Percentiles rank a stretch among this genome's conserved stretches.
Evolutionary conservation across 352 stramenopile species (phyloP).

Genomic region (Phytopythium chamaehyphon): DNA sequence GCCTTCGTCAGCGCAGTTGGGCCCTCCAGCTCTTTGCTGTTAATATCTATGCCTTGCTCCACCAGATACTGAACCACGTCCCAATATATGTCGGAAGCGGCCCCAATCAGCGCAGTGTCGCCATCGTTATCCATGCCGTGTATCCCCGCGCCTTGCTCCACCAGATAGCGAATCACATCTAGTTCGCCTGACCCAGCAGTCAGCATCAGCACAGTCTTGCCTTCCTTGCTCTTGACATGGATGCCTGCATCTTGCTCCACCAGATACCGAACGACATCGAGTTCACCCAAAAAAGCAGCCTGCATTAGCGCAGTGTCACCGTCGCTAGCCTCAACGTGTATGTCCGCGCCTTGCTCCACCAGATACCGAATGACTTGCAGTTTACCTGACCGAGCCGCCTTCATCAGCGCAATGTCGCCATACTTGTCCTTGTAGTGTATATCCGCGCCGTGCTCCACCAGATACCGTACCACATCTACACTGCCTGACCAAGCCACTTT

Average conservation of each 20-base stretch:
- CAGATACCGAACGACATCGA: not conserved
- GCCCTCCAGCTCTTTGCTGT: not conserved
- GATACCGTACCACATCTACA: slow-evolving; percentile 3
- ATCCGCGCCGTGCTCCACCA: not conserved
- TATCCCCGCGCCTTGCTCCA: not conserved
- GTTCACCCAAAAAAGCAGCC: not conserved
- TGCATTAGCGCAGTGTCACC: slow-evolving; percentile 1
- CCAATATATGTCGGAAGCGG: too few species aligned
- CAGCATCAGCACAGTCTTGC: not conserved
- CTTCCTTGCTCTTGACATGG: not conserved
- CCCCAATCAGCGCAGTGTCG: too few species aligned
- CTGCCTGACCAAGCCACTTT: not conserved
- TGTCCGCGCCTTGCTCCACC: not conserved
- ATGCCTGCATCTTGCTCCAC: not conserved
- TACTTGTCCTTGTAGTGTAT: not conserved
- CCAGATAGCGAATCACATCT: not conserved
- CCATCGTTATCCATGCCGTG: too few species aligned
- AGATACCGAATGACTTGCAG: not conserved
- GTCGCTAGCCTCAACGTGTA: not conserved
- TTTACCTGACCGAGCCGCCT: not conserved
- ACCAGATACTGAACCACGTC: not conserved
- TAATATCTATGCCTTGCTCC: not conserved
- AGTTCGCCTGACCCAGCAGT: not conserved
- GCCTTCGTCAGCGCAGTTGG: not conserved
- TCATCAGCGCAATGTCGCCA: slow-evolving; percentile 1